phyloP scores from a whole-genome alignment of 73 alveolate species.

The Paramecium bursaria region DNA sequence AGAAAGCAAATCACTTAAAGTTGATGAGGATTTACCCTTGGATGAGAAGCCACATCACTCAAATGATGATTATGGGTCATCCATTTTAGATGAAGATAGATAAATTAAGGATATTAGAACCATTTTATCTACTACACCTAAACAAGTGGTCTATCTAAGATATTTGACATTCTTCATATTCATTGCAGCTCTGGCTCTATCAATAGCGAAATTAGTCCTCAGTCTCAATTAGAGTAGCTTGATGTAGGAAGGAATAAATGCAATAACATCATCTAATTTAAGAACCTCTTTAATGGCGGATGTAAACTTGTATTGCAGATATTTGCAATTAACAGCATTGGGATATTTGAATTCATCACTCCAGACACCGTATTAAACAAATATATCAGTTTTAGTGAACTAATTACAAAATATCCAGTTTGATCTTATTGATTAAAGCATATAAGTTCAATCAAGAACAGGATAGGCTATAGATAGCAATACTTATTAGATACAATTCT shows the following conservation, averaged over 20 bases:
- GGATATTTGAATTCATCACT: not conserved
- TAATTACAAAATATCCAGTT: slow-evolving; percentile 1
- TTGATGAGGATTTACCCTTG: not conserved
- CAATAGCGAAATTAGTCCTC: slow-evolving; percentile 38
- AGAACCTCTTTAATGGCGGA: slow-evolving; percentile 68
- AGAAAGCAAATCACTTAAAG: not conserved
- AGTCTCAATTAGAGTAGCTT: slow-evolving; percentile 15
- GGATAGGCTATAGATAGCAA: slow-evolving; percentile 22
- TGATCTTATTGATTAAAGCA: slow-evolving; percentile 30
- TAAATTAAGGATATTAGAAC: slow-evolving; percentile 56
- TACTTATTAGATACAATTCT: not conserved
- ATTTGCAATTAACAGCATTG: not conserved
- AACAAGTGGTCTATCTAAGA: slow-evolving; percentile 25
- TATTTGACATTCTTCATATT: slow-evolving; percentile 24
- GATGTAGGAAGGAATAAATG: slow-evolving; percentile 62
- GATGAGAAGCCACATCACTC: slow-evolving; percentile 46
- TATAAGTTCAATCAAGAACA: slow-evolving; percentile 35
- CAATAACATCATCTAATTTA: slow-evolving; percentile 35
- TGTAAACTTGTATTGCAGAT: slow-evolving; percentile 45
- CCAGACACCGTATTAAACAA: slow-evolving; percentile 26
- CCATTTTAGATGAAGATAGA: slow-evolving; percentile 48
- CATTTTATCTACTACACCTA: slow-evolving; percentile 58
- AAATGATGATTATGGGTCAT: slow-evolving; percentile 5
- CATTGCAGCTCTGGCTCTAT: slow-evolving; percentile 27
- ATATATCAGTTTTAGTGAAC: slow-evolving; percentile 35